These are phyloP conservation scores for Rhododendron kiyosumense DNA, from an alignment of 148 eudicot genomes.

Conservation along the genomic window DNA sequence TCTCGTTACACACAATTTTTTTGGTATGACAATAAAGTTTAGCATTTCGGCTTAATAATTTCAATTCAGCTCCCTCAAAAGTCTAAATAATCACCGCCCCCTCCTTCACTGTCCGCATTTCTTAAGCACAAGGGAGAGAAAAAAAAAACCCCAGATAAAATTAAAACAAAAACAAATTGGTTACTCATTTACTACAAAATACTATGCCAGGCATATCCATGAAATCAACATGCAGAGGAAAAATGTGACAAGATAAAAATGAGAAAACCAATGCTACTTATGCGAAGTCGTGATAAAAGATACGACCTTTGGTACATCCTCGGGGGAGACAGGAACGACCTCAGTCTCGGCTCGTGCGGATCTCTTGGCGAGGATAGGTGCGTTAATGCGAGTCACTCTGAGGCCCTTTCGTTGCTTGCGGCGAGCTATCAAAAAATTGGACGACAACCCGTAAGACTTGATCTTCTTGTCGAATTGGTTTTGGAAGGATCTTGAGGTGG, in stretches of 20 bases:
- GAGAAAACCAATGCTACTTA: background rate
- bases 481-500: conserved; percentile 24
- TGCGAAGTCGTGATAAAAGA: background rate
- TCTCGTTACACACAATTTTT: background rate
- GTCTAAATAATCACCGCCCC: background rate
- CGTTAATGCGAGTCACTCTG: conserved; percentile 12
- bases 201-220: background rate
- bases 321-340: conserved; percentile 63
- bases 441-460: conserved; percentile 27
- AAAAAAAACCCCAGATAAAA: background rate
- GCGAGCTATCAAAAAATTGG: conserved; percentile 8
- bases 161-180: background rate
- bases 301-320: conserved; percentile 44
- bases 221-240: background rate
- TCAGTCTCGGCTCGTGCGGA: conserved; percentile 33
- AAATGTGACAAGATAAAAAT: background rate
- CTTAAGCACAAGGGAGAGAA: background rate
- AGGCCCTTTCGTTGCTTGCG: conserved; percentile 1
- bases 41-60: background rate
- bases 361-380: conserved; percentile 26
- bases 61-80: background rate
- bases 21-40: background rate
- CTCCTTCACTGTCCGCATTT: background rate
- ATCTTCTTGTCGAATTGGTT: conserved; percentile 24
- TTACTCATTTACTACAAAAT: background rate